Percentiles rank a stretch among this genome's conserved stretches.
Conservation (phyloP, 768 basidiomycete species). For the Gymnopilus dilepis region DNA sequence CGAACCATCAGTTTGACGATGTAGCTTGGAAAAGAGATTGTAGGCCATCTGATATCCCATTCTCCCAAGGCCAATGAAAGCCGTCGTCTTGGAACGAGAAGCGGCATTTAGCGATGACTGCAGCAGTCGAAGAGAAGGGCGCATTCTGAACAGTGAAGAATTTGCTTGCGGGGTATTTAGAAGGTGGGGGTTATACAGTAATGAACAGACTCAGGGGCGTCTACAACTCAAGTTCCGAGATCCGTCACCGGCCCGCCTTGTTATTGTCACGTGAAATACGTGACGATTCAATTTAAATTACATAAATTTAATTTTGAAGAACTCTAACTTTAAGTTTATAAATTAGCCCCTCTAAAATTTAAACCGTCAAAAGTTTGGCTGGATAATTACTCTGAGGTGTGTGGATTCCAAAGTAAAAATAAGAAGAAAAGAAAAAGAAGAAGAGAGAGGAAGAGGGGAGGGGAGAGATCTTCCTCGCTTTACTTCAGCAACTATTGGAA, state of each 20-base stretch:
- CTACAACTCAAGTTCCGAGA: background rate
- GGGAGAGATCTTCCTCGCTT: too few species aligned
- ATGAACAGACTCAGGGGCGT: background rate
- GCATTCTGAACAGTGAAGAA: constrained; percentile 45
- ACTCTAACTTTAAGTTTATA: too few species aligned
- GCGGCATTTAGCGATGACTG: constrained; percentile 40
- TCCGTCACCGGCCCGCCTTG: background rate
- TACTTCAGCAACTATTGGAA: too few species aligned
- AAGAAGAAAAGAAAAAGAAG: too few species aligned
- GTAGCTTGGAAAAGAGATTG: constrained; percentile 82
- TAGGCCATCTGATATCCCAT: constrained; percentile 90
- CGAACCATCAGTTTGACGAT: constrained; percentile 54
- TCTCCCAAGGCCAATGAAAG: constrained; percentile 85
- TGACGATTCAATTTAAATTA: too few species aligned
- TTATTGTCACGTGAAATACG: too few species aligned
- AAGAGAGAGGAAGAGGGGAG: too few species aligned
- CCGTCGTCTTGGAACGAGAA: constrained; percentile 56
- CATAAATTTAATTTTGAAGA: too few species aligned
- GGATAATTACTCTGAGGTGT: too few species aligned
- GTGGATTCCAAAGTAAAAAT: too few species aligned
- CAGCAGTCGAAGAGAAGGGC: constrained; percentile 49
- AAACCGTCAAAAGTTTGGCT: too few species aligned
- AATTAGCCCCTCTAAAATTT: too few species aligned
- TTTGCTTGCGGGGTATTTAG: background rate
- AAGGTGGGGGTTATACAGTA: background rate